These are phyloP conservation scores for Dendrobium chrysotoxum DNA, from an alignment of 106 monocot genomes.

Conservation along the genomic window DNA sequence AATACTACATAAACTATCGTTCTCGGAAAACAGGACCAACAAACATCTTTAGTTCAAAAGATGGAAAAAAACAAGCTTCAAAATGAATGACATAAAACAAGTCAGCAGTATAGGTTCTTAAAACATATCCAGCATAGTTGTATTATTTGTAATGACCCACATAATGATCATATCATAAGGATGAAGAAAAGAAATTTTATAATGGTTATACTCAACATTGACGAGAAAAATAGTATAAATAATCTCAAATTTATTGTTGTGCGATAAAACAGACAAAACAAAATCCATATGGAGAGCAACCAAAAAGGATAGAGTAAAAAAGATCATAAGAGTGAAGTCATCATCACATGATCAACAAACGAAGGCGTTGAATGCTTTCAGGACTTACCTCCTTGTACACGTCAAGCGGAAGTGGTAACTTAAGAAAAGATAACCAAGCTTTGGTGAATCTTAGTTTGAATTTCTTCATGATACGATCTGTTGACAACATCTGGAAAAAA, in stretches of 20 bases:
- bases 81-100: background rate
- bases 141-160: background rate
- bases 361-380: background rate
- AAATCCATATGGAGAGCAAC: background rate
- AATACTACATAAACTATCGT: background rate
- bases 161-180: background rate
- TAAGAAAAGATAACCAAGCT: slow-evolving; percentile 91
- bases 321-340: background rate
- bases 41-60: background rate
- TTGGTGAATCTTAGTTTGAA: slow-evolving; percentile 65
- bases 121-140: background rate
- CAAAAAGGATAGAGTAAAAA: background rate
- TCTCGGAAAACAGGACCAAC: background rate
- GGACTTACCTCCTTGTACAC: slow-evolving; percentile 81
- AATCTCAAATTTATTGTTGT: background rate
- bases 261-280: background rate
- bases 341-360: background rate
- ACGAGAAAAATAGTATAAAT: background rate
- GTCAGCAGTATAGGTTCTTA: background rate
- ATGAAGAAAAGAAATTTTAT: background rate
- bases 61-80: background rate
- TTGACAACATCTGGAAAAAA: slow-evolving; percentile 22
- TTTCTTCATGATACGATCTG: slow-evolving; percentile 46
- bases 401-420: slow-evolving; percentile 67
- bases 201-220: background rate